Evolutionary conservation across 257 asterid species (phyloP), one percentile per base, ranked within the genome.

Genomic region (Solanum chiquidenum): DNA sequence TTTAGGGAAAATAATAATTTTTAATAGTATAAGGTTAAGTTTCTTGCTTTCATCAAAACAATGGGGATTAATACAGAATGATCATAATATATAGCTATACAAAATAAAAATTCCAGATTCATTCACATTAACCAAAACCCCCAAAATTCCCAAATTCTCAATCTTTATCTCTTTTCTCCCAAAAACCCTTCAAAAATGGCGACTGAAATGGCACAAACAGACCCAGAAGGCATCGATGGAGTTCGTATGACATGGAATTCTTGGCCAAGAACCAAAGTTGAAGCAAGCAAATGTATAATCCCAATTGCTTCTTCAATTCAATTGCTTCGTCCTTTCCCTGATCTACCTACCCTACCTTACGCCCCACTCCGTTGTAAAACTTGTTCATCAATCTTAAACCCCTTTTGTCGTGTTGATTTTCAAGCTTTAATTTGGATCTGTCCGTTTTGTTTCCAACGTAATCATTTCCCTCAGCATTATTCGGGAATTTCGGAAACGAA

Each of bases 201-300:
- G 90, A 93, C 97, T 90, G 99, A 96, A 94, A 91, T 94, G 85
- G 95, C 95, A 33, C 98, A 95, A 42, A 89, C 92, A 91, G 99
- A 97, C 87, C 97, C 95, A 1, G 99, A 97, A 90, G 98, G 98
- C 49, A 93, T 95, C 21, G 99, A 97, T 91, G 99, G 98, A 31
- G 95, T 97, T 16, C 94, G 99, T 38, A 97, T 97, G 99, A 93
- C 99, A 29, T 97, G 99, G 99, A 90, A 87, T 58, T 91, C 91
- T 88, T 97, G 99, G 98, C 99, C 99, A 35, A 92, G 97, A 40
- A 92, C 99, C 40, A 97, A 95, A 92, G 98, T 97, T 34, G 99
- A 97, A 88, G 92, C 98, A 20, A 93, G 96, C 58, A 97, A 97
- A 91, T 95, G 98, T 92, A 98, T 97, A 87, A 94, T 97, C 94